Percentiles rank a stretch among this genome's conserved stretches.
phyloP scores from a whole-genome alignment of 306 rosid species.

The Sindora glabra region DNA sequence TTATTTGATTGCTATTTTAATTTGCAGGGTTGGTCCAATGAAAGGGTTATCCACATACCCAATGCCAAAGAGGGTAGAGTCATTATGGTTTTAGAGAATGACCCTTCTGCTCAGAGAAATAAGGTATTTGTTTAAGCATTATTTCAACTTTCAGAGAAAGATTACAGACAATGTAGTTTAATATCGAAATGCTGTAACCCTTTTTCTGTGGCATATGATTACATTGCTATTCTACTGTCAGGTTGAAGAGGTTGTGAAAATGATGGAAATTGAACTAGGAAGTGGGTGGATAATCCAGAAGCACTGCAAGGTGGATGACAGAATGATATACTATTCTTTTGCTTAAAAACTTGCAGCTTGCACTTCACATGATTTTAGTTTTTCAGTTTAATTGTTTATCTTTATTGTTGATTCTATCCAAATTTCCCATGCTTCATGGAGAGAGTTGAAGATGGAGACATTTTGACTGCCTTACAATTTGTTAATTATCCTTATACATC shows the following conservation, averaged over 20 bases:
- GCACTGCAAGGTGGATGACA: conserved; percentile 50
- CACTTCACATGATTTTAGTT: too few species aligned
- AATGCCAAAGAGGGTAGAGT: conserved; percentile 28
- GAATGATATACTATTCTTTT: neutral
- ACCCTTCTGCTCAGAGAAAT: conserved; percentile 45
- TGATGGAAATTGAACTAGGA: conserved; percentile 81
- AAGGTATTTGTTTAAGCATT: conserved; percentile 34
- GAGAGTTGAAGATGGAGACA: neutral
- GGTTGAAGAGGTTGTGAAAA: conserved; percentile 59
- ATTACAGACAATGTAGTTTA: neutral
- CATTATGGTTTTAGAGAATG: conserved; percentile 46
- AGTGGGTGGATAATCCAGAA: conserved; percentile 60
- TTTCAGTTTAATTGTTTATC: neutral
- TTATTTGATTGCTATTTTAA: neutral
- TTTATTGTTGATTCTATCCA: neutral
- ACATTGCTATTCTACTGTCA: conserved; percentile 11
- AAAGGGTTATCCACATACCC: conserved; percentile 33
- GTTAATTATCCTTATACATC: neutral
- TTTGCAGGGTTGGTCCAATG: conserved; percentile 64
- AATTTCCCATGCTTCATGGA: neutral
- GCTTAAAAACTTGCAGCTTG: neutral
- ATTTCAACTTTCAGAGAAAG: neutral
- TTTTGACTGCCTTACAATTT: neutral
- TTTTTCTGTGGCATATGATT: neutral
- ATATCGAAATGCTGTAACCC: neutral